Conservation (phyloP, 805 yeast genomes). For the Candida khao-thaluensis region DNA sequence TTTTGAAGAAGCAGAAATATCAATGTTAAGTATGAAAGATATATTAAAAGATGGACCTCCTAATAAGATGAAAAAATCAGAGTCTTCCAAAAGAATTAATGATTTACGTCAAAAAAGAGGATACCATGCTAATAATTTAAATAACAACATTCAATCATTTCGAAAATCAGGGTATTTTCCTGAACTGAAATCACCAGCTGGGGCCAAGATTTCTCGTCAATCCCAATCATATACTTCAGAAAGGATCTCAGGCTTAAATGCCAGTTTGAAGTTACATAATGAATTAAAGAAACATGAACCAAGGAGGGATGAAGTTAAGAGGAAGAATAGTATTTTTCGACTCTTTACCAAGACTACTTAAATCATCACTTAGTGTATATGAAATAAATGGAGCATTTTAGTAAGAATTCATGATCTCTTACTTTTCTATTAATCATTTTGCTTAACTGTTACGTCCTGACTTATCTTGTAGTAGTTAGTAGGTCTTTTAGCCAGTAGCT, state of each 20-base stretch:
- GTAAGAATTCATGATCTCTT: no score
- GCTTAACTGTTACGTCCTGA: no score
- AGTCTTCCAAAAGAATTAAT: slow-evolving; percentile 31
- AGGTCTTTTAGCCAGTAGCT: no score
- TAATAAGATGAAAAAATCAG: slow-evolving; percentile 25
- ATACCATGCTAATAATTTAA: background rate
- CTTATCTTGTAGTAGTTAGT: no score
- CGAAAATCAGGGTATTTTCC: slow-evolving; percentile 1
- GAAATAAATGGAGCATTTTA: no score
- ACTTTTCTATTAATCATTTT: no score
- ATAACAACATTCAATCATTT: background rate
- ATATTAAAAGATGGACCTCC: slow-evolving; percentile 29
- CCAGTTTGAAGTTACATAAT: background rate
- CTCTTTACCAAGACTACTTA: no score
- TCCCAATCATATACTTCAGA: slow-evolving; percentile 6
- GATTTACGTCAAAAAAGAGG: slow-evolving; percentile 15
- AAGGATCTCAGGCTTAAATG: background rate
- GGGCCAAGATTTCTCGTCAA: slow-evolving; percentile 18
- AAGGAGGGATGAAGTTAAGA: slow-evolving; percentile 2
- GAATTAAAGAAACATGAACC: slow-evolving; percentile 2
- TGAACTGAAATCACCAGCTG: slow-evolving; percentile 18
- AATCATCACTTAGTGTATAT: no score
- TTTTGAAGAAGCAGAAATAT: slow-evolving; percentile 16
- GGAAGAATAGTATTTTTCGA: slow-evolving; percentile 3
- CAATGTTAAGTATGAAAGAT: slow-evolving; percentile 26